Conservation (phyloP, 2,329 filamentous ascomycete species). For the Penicillium sp. region DNA sequence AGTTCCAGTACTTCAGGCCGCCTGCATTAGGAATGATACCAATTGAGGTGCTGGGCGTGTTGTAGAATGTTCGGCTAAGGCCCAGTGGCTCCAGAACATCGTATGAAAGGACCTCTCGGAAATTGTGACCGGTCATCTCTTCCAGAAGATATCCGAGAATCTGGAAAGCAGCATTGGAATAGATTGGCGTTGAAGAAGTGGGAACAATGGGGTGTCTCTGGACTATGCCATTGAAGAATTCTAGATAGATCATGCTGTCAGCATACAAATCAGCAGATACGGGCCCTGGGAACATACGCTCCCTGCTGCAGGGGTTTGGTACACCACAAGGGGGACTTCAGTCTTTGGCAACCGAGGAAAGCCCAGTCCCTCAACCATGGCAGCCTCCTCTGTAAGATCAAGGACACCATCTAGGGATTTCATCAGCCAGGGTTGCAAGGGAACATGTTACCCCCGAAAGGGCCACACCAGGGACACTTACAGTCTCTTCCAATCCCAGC, state of each 20-base stretch:
- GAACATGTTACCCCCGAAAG: not conserved
- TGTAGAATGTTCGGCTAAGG: slow-evolving; percentile 34
- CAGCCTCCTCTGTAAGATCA: slow-evolving; percentile 9
- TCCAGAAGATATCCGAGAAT: slow-evolving; percentile 38
- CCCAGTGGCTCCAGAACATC: slow-evolving; percentile 38
- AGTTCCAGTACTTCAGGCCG: slow-evolving; percentile 32
- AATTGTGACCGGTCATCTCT: slow-evolving; percentile 37
- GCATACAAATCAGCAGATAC: too few species aligned
- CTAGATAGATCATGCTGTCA: slow-evolving; percentile 12
- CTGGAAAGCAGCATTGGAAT: slow-evolving; percentile 37
- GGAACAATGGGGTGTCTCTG: slow-evolving; percentile 30
- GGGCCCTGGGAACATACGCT: slow-evolving; percentile 2
- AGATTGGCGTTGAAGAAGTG: slow-evolving; percentile 29
- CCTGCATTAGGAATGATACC: slow-evolving; percentile 35
- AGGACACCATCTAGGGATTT: slow-evolving; percentile 7
- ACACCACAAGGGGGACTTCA: slow-evolving; percentile 11
- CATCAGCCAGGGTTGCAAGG: not conserved
- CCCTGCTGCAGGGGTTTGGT: slow-evolving; percentile 4
- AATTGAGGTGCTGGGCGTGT: slow-evolving; percentile 9
- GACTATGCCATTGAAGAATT: slow-evolving; percentile 34
- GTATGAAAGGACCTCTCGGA: slow-evolving; percentile 32
- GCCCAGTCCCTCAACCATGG: slow-evolving; percentile 4
- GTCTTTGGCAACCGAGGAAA: slow-evolving; percentile 10
- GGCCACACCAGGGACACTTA: slow-evolving; percentile 16
- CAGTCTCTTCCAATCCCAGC: slow-evolving; percentile 37